These are phyloP conservation scores for Elongisporangium prolatum DNA, from an alignment of 352 stramenopile genomes.

Conservation along the genomic window DNA sequence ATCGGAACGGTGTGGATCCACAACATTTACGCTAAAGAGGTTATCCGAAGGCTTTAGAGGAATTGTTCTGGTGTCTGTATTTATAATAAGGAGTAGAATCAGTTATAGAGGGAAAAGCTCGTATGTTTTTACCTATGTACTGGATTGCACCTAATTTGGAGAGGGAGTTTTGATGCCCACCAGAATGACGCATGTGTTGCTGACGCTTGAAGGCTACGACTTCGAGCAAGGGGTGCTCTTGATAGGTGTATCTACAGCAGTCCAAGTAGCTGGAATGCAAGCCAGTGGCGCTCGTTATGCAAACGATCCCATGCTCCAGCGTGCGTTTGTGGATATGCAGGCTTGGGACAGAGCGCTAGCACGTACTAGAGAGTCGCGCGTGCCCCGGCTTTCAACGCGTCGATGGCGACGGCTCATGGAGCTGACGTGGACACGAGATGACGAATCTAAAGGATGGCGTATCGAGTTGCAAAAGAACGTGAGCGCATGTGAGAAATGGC, in stretches of 20 bases:
- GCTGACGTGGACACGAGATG: conserved; percentile 39
- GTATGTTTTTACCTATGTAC: too few species aligned
- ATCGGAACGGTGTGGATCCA: neutral
- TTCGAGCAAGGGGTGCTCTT: neutral
- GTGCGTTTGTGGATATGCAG: conserved; percentile 38
- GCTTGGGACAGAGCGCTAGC: conserved; percentile 33
- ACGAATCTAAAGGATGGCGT: conserved; percentile 39
- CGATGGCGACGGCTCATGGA: conserved; percentile 54
- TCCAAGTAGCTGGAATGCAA: neutral
- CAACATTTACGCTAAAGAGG: neutral
- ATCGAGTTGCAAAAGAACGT: conserved; percentile 65
- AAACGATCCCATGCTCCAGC: conserved; percentile 12
- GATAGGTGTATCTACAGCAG: neutral
- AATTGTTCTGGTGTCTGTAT: too few species aligned
- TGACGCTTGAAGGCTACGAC: neutral
- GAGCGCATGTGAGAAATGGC: conserved; percentile 42
- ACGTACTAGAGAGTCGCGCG: conserved; percentile 2
- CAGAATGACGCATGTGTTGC: neutral
- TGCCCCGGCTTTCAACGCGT: conserved; percentile 43
- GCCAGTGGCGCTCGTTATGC: neutral
- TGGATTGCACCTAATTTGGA: too few species aligned
- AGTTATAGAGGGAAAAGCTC: too few species aligned
- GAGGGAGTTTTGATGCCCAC: neutral
- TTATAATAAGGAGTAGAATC: too few species aligned
- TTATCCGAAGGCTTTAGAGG: too few species aligned